Evolutionary conservation across 2,329 filamentous ascomycete species (phyloP), one percentile per base, ranked within the genome.

Genomic region (Penicillium sclerotiorum): DNA sequence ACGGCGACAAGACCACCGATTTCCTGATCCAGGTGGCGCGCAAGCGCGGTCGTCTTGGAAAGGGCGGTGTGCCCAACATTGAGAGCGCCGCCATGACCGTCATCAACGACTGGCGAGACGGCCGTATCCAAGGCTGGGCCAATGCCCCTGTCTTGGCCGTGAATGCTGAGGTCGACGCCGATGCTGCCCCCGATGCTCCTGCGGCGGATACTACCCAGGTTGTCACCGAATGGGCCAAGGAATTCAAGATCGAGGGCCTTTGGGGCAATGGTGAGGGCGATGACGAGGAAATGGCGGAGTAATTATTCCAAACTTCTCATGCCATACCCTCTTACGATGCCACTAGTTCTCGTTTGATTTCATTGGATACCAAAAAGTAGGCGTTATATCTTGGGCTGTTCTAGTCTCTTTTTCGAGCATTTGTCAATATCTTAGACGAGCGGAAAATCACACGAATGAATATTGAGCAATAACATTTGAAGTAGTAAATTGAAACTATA

Each of bases 31-130:
- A 99, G 70, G 93, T 99, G 11, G 94, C 94, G 5, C 84, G 94
- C 64, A 96, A 96, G 78, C 83, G 94, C 53, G 94, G 94, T 45
- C 81, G 94, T 49, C 79, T 99, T 13, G 90, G 93, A 43, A 87
- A 88, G 60, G 92, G 93, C 17, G 94, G 94, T 55, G 81, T 97
- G 13, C 94, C 94, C 36, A 99, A 97, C 72, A 73, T 97, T 51
- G 80, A 85, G 59, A 86, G 88, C 46, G 93, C 94, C 7, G 94
- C 93, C 56, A 93, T 94, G 81, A 88, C 90, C 1, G 92, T 99
- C 48, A 85, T 99, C 50, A 94, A 86, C n/a, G 94, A 99, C 76
- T 95, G 94, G 90, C 84, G 94, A 60, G 93, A 97, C 69, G 93
- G 92, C 21, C 84, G 94, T 45, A 95, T 99, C 62, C 90, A 95